phyloP scores from a whole-genome alignment of 352 stramenopile species.

The Pythium coloratum region DNA sequence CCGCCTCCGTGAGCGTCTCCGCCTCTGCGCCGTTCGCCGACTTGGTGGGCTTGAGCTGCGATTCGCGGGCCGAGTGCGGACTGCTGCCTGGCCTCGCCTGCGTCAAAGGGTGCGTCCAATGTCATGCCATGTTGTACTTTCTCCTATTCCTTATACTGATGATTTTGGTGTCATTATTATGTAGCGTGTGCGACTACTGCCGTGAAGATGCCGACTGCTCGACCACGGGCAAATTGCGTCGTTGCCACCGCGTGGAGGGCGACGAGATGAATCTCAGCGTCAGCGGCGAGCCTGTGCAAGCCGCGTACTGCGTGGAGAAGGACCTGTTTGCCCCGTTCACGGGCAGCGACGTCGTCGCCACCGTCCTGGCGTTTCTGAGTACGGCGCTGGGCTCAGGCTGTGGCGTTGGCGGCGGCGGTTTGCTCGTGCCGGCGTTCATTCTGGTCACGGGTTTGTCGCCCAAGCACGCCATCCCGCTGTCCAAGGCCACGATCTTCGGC shows the following conservation, averaged over 20 bases:
- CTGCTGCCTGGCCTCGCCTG: slow-evolving; percentile 74
- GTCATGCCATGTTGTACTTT: not conserved
- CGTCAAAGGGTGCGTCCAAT: slow-evolving; percentile 42
- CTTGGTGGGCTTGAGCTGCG: slow-evolving; percentile 46
- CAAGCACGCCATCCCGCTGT: slow-evolving; percentile 97
- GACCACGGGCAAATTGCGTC: slow-evolving; percentile 45
- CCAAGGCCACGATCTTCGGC: slow-evolving; percentile 97
- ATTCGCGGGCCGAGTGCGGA: slow-evolving; percentile 58
- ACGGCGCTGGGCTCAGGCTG: slow-evolving; percentile 90
- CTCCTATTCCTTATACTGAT: not conserved
- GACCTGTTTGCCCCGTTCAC: slow-evolving; percentile 79
- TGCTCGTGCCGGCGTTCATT: slow-evolving; percentile 98
- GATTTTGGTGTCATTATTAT: not conserved
- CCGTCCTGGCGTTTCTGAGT: slow-evolving; percentile 75
- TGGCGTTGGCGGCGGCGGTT: slow-evolving; percentile 92
- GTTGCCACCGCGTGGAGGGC: slow-evolving; percentile 46
- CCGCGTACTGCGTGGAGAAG: slow-evolving; percentile 79
- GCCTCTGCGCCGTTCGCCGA: slow-evolving; percentile 29
- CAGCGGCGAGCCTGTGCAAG: slow-evolving; percentile 30
- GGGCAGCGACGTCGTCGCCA: slow-evolving; percentile 60
- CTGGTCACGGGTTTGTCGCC: slow-evolving; percentile 90
- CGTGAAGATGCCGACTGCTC: slow-evolving; percentile 54
- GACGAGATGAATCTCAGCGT: slow-evolving; percentile 28
- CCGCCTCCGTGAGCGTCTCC: not conserved
- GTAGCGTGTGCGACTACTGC: slow-evolving; percentile 76